These are phyloP conservation scores for Umbilicus rupestris DNA, from an alignment of 164 flowering plant species.

Conservation along the genomic window DNA sequence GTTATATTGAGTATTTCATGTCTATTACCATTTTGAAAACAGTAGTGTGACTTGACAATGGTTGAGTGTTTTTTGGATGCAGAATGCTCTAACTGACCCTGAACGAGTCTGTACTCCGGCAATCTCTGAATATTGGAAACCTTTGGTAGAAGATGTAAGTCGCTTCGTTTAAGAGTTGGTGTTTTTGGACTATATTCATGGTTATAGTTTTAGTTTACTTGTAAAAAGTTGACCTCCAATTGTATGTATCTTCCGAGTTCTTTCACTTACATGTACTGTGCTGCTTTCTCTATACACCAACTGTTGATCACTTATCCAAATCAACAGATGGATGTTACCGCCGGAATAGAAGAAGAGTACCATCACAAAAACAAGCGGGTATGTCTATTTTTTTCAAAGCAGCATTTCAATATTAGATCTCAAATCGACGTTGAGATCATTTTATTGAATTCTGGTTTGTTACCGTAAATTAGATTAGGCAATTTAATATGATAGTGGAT, in stretches of 20 bases:
- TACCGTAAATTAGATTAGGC: background rate
- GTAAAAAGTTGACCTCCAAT: background rate
- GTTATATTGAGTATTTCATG: too few relatives aligned
- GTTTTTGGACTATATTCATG: background rate
- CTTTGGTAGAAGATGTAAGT: conserved; percentile 94
- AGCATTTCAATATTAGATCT: background rate
- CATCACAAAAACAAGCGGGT: conserved; percentile 88
- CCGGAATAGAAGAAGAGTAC: conserved; percentile 97
- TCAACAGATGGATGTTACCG: conserved; percentile 75
- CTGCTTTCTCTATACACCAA: background rate
- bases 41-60: background rate
- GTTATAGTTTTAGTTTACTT: background rate
- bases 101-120: conserved; percentile 79
- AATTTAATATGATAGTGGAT: too few relatives aligned
- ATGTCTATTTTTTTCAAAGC: conserved; percentile 10
- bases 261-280: background rate
- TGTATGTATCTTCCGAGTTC: background rate
- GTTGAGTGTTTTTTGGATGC: conserved; percentile 12
- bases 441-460: background rate
- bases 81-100: conserved; percentile 93
- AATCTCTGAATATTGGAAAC: conserved; percentile 82
- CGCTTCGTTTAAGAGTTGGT: background rate
- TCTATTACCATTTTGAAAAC: background rate
- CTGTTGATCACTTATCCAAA: background rate
- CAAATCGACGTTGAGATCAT: too few relatives aligned